Conservation (phyloP, 2,329 filamentous ascomycete genomes). For the Verticillium nubilum region DNA sequence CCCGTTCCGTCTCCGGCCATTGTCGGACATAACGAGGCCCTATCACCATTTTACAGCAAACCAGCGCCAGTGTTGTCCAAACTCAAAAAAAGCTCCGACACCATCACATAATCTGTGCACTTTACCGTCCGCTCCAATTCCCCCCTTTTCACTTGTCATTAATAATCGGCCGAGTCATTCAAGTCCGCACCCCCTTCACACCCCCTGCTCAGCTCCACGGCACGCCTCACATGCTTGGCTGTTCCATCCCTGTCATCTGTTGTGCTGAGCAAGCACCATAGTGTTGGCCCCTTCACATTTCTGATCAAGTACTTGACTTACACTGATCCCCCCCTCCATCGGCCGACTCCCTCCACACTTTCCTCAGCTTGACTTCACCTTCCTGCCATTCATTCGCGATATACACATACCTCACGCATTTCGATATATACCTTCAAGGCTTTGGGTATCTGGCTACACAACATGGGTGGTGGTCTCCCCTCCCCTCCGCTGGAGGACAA, state of each 20-base stretch:
- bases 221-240: neutral
- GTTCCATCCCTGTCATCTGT: neutral
- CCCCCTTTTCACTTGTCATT: neutral
- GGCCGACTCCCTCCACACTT: neutral
- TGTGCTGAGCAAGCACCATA: neutral
- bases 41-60: neutral
- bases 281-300: neutral
- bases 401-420: neutral
- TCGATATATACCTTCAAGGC: neutral
- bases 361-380: neutral
- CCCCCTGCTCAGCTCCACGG: neutral
- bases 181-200: neutral
- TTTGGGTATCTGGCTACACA: neutral
- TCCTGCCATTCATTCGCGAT: neutral
- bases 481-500: conserved; percentile 47
- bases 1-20: neutral
- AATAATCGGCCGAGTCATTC: conserved; percentile 2
- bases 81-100: conserved; percentile 3
- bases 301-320: neutral
- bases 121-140: neutral
- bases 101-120: neutral
- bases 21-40: conserved; percentile 1
- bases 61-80: neutral
- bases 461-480: conserved; percentile 45
- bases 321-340: neutral